Evolutionary conservation across 1,139 yeast species (phyloP).

Genomic region (Geotrichum cucujoidarum): DNA sequence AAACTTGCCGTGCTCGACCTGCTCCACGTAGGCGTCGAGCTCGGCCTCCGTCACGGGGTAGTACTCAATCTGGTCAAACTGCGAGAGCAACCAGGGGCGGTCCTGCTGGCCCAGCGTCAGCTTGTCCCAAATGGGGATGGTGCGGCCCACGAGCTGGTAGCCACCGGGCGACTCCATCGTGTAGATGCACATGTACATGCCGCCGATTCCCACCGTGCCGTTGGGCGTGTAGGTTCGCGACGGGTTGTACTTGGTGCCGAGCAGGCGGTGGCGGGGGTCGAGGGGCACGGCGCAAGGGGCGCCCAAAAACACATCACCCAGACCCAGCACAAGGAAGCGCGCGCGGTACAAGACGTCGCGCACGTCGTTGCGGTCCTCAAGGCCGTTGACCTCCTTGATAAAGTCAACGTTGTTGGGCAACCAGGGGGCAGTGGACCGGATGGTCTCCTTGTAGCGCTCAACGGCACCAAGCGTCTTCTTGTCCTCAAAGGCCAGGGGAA

Average conservation of each 20-base stretch:
- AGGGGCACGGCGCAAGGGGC: conserved; percentile 98
- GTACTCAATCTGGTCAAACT: conserved; percentile 92
- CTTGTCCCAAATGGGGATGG: conserved; percentile 97
- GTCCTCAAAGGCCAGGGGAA: conserved; percentile 97
- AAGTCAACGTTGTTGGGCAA: conserved; percentile 95
- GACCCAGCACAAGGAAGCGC: conserved; percentile 83
- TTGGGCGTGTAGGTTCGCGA: conserved; percentile 93
- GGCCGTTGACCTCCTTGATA: conserved; percentile 79
- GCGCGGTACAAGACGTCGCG: conserved; percentile 83
- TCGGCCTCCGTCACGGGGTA: conserved; percentile 86
- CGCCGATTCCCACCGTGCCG: conserved; percentile 97
- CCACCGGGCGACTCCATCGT: conserved; percentile 99
- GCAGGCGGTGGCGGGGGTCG: conserved; percentile 89
- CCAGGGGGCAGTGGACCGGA: conserved; percentile 93
- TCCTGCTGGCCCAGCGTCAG: conserved; percentile 68
- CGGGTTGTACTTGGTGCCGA: conserved; percentile 94
- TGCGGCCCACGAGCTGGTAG: conserved; percentile 91
- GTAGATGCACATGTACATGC: conserved; percentile 97
- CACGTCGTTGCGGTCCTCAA: conserved; percentile 63
- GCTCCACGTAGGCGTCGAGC: conserved; percentile 64
- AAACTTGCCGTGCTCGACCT: conserved; percentile 77
- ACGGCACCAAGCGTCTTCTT: conserved; percentile 83
- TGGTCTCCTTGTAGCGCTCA: conserved; percentile 84
- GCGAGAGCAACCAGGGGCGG: conserved; percentile 83
- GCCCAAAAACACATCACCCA: conserved; percentile 95